Evolutionary conservation across 2,329 filamentous ascomycete genomes (phyloP).

Genomic region (Pestalotiopsis sp.): DNA sequence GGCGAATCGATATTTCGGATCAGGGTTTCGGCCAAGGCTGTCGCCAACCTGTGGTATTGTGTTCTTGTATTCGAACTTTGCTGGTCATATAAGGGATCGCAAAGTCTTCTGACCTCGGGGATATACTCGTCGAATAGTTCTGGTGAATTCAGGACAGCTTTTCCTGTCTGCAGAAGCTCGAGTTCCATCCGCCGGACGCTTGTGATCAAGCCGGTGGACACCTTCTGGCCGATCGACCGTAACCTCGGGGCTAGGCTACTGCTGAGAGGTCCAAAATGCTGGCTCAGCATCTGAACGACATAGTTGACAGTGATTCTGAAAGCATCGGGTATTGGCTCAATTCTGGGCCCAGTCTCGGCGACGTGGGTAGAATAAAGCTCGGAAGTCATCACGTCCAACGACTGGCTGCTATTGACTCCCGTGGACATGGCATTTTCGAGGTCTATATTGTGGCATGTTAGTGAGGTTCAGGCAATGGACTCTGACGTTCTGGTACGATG

Average conservation of each 20-base stretch:
- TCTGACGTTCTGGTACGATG: background rate
- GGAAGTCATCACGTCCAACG: conserved; percentile 39
- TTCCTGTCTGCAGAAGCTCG: conserved; percentile 52
- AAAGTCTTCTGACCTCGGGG: conserved; percentile 40
- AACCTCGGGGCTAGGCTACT: conserved; percentile 35
- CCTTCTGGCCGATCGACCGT: conserved; percentile 34
- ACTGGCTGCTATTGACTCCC: conserved; percentile 19
- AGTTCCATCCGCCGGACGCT: conserved; percentile 52
- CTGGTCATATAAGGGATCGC: conserved; percentile 44
- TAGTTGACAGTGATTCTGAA: conserved; percentile 37
- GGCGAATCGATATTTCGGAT: conserved; percentile 28
- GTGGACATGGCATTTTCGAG: conserved; percentile 47
- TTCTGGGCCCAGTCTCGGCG: conserved; percentile 29
- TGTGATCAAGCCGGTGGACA: conserved; percentile 36
- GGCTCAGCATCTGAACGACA: conserved; percentile 38
- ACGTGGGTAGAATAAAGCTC: conserved; percentile 44
- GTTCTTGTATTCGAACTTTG: conserved; percentile 35
- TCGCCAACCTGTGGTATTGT: conserved; percentile 43
- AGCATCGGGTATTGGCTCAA: conserved; percentile 26
- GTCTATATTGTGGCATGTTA: conserved; percentile 33
- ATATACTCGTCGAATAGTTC: conserved; percentile 44
- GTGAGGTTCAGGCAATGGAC: background rate
- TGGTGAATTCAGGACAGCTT: conserved; percentile 42
- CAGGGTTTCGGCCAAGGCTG: conserved; percentile 42
- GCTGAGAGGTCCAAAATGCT: conserved; percentile 31